Evolutionary conservation across 345 rosid genomes (phyloP).

Genomic region (Excoecaria agallocha): DNA sequence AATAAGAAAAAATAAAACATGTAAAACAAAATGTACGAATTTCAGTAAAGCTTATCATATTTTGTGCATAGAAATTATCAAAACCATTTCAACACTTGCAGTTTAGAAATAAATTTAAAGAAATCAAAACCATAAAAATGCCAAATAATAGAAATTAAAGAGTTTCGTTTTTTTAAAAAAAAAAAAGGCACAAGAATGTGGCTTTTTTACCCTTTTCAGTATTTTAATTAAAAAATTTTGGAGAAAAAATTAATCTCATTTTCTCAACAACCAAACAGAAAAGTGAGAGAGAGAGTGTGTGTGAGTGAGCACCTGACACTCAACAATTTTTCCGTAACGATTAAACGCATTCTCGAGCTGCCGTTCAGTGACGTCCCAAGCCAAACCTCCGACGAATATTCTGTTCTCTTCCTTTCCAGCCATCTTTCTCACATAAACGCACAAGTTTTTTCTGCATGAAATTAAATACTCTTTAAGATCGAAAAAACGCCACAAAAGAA

Average conservation of each 20-base stretch:
- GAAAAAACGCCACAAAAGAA: neutral
- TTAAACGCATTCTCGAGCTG: slow-evolving; percentile 77
- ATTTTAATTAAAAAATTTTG: slow-evolving; percentile 25
- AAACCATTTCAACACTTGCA: neutral
- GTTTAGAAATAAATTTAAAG: neutral
- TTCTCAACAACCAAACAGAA: slow-evolving; percentile 17
- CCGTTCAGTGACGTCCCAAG: slow-evolving; percentile 77
- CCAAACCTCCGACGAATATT: slow-evolving; percentile 87
- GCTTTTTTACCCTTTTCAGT: no score
- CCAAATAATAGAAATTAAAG: neutral
- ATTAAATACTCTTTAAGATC: neutral
- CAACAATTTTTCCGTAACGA: slow-evolving; percentile 83
- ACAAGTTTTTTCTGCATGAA: neutral
- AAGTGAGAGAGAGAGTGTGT: neutral
- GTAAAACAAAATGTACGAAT: neutral
- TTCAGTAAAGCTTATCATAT: neutral
- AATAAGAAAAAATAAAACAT: neutral
- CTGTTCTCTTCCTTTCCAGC: slow-evolving; percentile 75
- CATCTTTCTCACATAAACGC: slow-evolving; percentile 34
- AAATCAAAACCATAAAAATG: neutral
- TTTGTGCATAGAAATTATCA: neutral
- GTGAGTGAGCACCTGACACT: slow-evolving; percentile 59
- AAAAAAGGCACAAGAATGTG: no score
- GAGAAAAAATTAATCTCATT: slow-evolving; percentile 9
- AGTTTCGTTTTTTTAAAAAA: no score